Conservation (phyloP, 2,329 filamentous ascomycete genomes). For the Hymenotorrendiella dingleyae region DNA sequence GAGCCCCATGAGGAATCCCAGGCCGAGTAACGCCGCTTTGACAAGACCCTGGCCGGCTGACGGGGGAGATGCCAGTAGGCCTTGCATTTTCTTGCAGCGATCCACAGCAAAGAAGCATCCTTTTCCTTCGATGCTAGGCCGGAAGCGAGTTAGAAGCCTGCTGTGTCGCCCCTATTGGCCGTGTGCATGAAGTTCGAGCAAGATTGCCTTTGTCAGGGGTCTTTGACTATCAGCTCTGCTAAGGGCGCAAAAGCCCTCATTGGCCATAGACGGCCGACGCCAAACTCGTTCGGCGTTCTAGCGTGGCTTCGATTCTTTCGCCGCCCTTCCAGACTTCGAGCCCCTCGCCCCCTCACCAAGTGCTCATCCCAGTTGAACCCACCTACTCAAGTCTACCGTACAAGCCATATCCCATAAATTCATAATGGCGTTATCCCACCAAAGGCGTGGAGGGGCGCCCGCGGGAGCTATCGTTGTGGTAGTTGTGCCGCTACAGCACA, state of each 20-base stretch:
- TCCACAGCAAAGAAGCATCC: not conserved
- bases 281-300: not conserved
- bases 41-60: too few species aligned
- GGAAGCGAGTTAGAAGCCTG: not conserved
- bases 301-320: constrained; percentile 2
- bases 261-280: not conserved
- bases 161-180: constrained; percentile 5
- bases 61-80: too few species aligned
- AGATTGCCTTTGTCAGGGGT: not conserved
- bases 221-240: not conserved
- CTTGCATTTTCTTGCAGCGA: too few species aligned
- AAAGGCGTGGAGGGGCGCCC: too few species aligned
- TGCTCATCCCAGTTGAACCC: too few species aligned
- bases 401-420: too few species aligned
- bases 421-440: too few species aligned
- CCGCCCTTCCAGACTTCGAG: not conserved
- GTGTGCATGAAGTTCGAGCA: not conserved
- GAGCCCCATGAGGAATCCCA: too few species aligned
- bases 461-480: too few species aligned
- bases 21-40: constrained; percentile 4
- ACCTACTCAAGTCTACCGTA: too few species aligned
- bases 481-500: too few species aligned
- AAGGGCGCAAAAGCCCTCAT: not conserved
- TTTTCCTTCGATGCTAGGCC: constrained; percentile 5
- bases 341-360: too few species aligned